Conservation (phyloP, 2,329 filamentous ascomycete genomes). For the Huntiella moniliformis region DNA sequence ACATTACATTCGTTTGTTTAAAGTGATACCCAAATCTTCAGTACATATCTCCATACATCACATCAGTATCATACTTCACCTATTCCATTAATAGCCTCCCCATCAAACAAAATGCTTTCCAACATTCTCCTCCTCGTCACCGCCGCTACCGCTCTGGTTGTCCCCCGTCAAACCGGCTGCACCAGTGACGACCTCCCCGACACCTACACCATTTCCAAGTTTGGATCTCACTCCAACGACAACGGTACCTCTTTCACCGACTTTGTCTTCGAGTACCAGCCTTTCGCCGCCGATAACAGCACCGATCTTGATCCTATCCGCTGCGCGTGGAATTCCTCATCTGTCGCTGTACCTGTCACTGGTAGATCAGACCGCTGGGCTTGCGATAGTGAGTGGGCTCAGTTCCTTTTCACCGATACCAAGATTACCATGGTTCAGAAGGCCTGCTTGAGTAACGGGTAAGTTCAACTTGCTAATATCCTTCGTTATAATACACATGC, state of each 20-base stretch:
- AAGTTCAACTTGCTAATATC: constrained; percentile 12
- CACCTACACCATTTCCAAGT: constrained; percentile 22
- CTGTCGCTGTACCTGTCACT: constrained; percentile 18
- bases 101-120: constrained; percentile 8
- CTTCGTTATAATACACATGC: background rate
- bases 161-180: constrained; percentile 10
- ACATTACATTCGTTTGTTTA: constrained; percentile 1
- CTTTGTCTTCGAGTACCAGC: constrained; percentile 24
- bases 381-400: constrained; percentile 23
- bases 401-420: constrained; percentile 25
- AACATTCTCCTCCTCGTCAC: constrained; percentile 10
- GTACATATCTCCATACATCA: background rate
- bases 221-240: constrained; percentile 19
- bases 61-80: background rate
- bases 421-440: constrained; percentile 27
- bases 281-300: constrained; percentile 11
- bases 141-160: constrained; percentile 7
- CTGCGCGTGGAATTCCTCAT: constrained; percentile 27
- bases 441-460: constrained; percentile 23
- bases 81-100: background rate
- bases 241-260: constrained; percentile 18
- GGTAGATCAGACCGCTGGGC: constrained; percentile 21
- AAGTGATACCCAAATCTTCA: too few relatives aligned
- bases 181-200: constrained; percentile 21
- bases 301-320: constrained; percentile 21